Evolutionary conservation across 192 early-diverging fungal genomes (phyloP).

Genomic region (Coemansia sp.): DNA sequence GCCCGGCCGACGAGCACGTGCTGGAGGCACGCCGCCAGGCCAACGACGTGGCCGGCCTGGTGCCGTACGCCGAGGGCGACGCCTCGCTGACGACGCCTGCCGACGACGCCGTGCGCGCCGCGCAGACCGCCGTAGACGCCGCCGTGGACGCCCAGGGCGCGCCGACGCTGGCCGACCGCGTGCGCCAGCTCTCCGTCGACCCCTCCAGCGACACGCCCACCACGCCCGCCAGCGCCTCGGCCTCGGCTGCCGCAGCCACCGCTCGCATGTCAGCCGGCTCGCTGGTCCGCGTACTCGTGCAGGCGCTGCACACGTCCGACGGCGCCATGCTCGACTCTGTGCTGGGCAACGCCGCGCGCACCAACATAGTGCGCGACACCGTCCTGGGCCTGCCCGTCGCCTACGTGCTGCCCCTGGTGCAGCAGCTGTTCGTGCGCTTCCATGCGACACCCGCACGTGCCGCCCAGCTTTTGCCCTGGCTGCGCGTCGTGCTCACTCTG

Average conservation of each 20-base stretch:
- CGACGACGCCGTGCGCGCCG: constrained; percentile 10
- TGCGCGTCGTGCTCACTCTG: constrained; percentile 26
- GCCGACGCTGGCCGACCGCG: constrained; percentile 43
- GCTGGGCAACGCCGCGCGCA: constrained; percentile 28
- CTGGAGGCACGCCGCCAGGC: background rate
- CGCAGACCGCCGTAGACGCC: constrained; percentile 14
- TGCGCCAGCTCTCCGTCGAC: constrained; percentile 34
- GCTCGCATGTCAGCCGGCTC: constrained; percentile 21
- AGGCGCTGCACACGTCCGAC: constrained; percentile 44
- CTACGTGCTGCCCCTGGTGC: constrained; percentile 40
- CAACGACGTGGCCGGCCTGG: background rate
- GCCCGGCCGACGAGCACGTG: constrained; percentile 23
- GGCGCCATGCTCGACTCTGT: constrained; percentile 33
- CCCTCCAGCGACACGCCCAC: background rate
- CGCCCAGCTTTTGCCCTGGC: constrained; percentile 36
- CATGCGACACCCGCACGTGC: constrained; percentile 26
- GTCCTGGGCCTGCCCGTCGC: constrained; percentile 27
- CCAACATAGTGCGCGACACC: constrained; percentile 44
- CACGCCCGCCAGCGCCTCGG: no score
- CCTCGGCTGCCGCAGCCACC: background rate
- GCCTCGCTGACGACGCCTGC: constrained; percentile 15
- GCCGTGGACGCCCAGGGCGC: background rate
- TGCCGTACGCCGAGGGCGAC: constrained; percentile 21
- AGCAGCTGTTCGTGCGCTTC: constrained; percentile 50
- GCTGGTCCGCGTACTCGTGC: constrained; percentile 49